A percentile compares a stretch with the other conserved stretches of the same genome.
These are phyloP conservation scores for Dothistroma pini DNA, from an alignment of 2,329 filamentous ascomycete species.

Conservation along the genomic window DNA sequence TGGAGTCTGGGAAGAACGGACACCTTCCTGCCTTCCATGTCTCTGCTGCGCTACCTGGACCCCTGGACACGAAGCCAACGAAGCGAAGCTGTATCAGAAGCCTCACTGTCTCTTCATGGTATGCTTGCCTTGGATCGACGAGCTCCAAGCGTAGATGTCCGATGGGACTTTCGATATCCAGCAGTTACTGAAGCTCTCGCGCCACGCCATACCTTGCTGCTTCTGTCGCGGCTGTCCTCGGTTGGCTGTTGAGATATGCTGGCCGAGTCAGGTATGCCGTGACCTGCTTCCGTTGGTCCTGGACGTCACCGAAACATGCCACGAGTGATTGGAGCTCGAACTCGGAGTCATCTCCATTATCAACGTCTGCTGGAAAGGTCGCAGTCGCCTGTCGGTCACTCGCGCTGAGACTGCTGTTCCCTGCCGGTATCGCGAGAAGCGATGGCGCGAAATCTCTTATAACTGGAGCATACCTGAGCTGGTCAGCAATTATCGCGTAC, in stretches of 20 bases:
- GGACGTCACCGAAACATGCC: background rate
- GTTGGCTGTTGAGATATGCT: background rate
- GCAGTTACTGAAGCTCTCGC: background rate
- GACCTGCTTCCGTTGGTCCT: background rate
- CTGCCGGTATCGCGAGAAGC: background rate
- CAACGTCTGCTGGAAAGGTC: background rate
- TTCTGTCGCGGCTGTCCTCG: background rate
- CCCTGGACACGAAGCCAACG: background rate
- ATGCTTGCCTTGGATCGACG: background rate
- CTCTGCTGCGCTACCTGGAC: background rate
- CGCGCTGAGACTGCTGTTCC: background rate
- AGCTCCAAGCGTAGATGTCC: background rate
- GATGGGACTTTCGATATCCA: background rate
- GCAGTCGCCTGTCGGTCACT: background rate
- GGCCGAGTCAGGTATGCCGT: background rate
- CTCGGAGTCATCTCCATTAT: background rate
- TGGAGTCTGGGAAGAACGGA: background rate
- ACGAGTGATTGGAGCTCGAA: background rate
- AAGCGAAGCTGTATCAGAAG: background rate
- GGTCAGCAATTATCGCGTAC: background rate
- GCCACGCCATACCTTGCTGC: background rate
- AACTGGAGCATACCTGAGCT: background rate
- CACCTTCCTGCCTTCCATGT: background rate
- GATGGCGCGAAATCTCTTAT: background rate
- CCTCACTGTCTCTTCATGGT: slow-evolving; percentile 1